A percentile compares a stretch with the other conserved stretches of the same genome.
Evolutionary conservation across 805 yeast species (phyloP).

Genomic region (Maudiozyma saulgeensis): DNA sequence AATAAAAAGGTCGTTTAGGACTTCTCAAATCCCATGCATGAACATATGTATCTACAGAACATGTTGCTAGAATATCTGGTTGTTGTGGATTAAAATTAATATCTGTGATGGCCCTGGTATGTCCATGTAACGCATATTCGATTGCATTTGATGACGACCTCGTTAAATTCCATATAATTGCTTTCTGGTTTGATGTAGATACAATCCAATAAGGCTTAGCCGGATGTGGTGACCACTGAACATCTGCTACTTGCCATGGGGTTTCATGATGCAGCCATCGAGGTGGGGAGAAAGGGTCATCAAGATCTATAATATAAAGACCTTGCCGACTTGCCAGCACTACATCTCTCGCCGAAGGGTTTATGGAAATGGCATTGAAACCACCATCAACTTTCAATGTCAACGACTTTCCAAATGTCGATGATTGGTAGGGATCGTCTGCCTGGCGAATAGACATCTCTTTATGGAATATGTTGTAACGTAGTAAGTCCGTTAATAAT

Average conservation of each 20-base stretch:
- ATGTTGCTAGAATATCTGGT: conserved; percentile 84
- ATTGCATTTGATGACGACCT: conserved; percentile 64
- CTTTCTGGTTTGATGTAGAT: conserved; percentile 91
- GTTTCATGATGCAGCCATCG: conserved; percentile 88
- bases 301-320: conserved; percentile 79
- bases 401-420: conserved; percentile 72
- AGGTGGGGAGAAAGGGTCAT: conserved; percentile 92
- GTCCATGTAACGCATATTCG: conserved; percentile 80
- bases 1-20: conserved; percentile 60
- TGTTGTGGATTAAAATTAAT: conserved; percentile 82
- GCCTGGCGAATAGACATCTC: conserved; percentile 1
- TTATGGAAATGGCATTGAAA: conserved; percentile 80
- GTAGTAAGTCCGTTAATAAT: not conserved
- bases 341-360: conserved; percentile 87
- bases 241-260: conserved; percentile 98
- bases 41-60: conserved; percentile 83
- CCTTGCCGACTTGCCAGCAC: conserved; percentile 80
- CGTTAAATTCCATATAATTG: conserved; percentile 85
- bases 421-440: conserved; percentile 25
- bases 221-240: conserved; percentile 93
- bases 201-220: conserved; percentile 84
- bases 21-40: conserved; percentile 86
- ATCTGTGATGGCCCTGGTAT: conserved; percentile 89
- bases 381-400: conserved; percentile 85
- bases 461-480: not conserved